Base-by-base conservation (phyloP, 441 rosid genomes). In the Gossypium schwendimanii region DNA sequence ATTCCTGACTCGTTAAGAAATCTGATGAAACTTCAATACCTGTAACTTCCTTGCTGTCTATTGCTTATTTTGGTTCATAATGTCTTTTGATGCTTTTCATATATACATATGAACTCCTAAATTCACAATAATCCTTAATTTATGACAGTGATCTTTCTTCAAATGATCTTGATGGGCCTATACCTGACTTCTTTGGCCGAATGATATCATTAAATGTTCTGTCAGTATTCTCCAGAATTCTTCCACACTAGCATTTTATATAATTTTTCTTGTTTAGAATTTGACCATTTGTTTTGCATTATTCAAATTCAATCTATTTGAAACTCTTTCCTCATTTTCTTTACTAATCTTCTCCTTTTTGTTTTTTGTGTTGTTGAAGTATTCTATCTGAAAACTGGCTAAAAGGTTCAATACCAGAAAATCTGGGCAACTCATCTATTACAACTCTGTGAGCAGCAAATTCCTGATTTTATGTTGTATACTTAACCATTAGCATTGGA, bases 1-100 rank as follows among this genome's bases (percentile, higher is more conserved):
- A 65, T 65, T 47, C 70, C 70, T 14, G 36, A 45, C 70, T 47
- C 70, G 0, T 65, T 65, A 47, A 45, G 70, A 65, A 45, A 65
- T 65, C 70, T 45, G 70, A 65, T 0, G 5, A 11, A 23, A 45
- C 70, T 65, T 23, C 11, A 23, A 45, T 7, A 23, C 55, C 70
- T 65, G 70, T 65, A 24, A 23, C 55, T 45, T 45, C 36, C 53
- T 11, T 28, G 0, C 11, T 57, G 2, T 57, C 6, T 10, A 28
- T 28, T 28, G 33, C 33, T 28, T 28, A 28, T 28, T 28, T 28
- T 28, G 33, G 6, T 28, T 15, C 57, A 61, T 63, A n/a, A 6
- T 7, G 12, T 41, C 50, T 21, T 41, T 21, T 44, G 44, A 57
- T 23, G 33, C 5, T 23, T 24, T 33, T 28, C 33, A 3, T 28